Base-by-base conservation (phyloP, 164 flowering plant species). In the Brasenia schreberi region DNA sequence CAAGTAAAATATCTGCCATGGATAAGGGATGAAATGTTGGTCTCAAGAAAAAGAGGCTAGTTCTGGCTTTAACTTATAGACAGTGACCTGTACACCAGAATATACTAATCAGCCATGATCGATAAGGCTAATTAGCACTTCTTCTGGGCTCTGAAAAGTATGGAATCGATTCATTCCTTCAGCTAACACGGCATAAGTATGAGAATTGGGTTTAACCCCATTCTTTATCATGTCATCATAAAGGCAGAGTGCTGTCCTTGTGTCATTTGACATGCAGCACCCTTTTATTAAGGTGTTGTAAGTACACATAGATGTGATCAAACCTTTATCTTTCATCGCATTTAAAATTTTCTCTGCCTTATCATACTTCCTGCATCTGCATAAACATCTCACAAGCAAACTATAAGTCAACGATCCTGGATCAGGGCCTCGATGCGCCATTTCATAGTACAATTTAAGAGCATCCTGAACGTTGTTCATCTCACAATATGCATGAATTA, bases 371-470 rank as follows among this genome's bases (percentile, higher is more conserved):
- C 87, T 81, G 65, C 75, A 69, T 14, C 59, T 69, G 59, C 89
- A 83, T 19, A 86, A 67, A 67, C 76, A 65, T 59, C 65, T 68
- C 58, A 88, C 81, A 67, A 90, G 61, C 3, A 85, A 73, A 33
- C 68, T 63, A 59, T 81, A 84, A 43, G 68, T 72, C 66, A 62
- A 56, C 23, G 69, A 56, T 67, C 84, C 81, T 64, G 85, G 88
- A 68, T 80, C 63, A 10, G 81, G 64, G 7, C 76, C 78, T 56
- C 74, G 79, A 73, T 70, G 80, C 53, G 78, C 85, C 92, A 87
- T 88, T 75, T 93, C 98, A 76, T 87, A 75, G 56, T 79, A 90
- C 66, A 88, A 75, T 76, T 88, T 87, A 60, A 86, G 76, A 72
- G 77, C 80, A 69, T 82, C 84, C 18, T 81, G 75, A 19, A 76